phyloP scores from a whole-genome alignment of 768 basidiomycete genomes.

The Amanita inopinata region DNA sequence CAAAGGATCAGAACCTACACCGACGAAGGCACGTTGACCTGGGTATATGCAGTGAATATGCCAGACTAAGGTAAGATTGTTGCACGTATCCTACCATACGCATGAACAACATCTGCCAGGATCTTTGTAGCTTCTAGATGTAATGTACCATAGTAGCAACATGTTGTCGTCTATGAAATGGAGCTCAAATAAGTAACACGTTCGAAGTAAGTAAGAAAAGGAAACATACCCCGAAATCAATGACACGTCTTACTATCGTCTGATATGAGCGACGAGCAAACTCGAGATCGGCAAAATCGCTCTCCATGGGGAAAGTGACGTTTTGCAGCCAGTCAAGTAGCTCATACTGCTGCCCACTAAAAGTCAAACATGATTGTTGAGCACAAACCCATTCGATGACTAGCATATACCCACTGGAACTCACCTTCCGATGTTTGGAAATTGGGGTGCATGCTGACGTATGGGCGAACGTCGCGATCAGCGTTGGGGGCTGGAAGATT shows the following conservation, averaged over 20 bases:
- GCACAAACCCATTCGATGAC: neutral
- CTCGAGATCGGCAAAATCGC: conserved; percentile 54
- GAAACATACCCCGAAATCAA: conserved; percentile 64
- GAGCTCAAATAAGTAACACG: conserved; percentile 1
- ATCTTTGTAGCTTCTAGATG: conserved; percentile 75
- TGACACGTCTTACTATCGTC: conserved; percentile 58
- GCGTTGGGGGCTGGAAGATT: neutral
- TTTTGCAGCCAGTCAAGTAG: conserved; percentile 83
- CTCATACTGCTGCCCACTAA: conserved; percentile 70
- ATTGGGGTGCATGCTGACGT: conserved; percentile 68
- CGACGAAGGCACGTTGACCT: conserved; percentile 82
- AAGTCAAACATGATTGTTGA: conserved; percentile 1
- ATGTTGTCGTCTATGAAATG: conserved; percentile 75
- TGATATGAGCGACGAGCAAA: conserved; percentile 67
- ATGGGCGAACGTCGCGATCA: neutral
- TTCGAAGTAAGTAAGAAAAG: conserved; percentile 9
- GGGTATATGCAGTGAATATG: conserved; percentile 4
- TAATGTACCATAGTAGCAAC: conserved; percentile 82
- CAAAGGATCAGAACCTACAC: conserved; percentile 36
- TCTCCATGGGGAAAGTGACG: conserved; percentile 84
- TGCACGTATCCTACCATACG: conserved; percentile 35
- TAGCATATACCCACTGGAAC: no score
- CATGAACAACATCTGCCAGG: conserved; percentile 66
- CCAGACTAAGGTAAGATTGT: neutral
- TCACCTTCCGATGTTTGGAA: conserved; percentile 61